These are phyloP conservation scores for Bryoerythrophyllum caledonicum DNA, from an alignment of 225 moss, liverwort and hornwort genomes.

Conservation along the genomic window DNA sequence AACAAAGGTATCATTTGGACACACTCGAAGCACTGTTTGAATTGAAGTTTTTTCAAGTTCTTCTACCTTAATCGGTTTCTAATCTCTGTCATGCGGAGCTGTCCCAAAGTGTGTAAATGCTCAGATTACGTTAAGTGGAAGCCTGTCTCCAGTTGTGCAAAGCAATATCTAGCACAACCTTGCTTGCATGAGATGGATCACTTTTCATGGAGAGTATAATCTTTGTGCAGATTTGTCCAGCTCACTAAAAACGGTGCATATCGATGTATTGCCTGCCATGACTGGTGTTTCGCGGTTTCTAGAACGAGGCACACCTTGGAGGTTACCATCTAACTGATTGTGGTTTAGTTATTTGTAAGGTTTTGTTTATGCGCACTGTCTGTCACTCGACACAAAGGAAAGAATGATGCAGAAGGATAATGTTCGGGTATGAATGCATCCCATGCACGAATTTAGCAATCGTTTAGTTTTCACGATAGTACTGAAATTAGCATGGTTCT, in stretches of 20 bases:
- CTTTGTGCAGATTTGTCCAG: conserved; percentile 56
- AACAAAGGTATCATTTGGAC: conserved; percentile 49
- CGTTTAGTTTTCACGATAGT: not conserved
- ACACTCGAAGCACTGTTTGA: conserved; percentile 4
- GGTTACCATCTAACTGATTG: conserved; percentile 40
- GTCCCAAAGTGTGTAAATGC: not conserved
- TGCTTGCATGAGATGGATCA: conserved; percentile 20
- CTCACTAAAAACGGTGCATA: conserved; percentile 60
- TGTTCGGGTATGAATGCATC: conserved; percentile 3
- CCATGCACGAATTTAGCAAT: conserved; percentile 10
- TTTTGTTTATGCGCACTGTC: conserved; percentile 12
- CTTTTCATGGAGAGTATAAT: conserved; percentile 14
- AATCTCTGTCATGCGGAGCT: conserved; percentile 10
- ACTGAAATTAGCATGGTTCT: not conserved
- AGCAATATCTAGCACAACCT: conserved; percentile 11
- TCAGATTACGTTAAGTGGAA: conserved; percentile 17
- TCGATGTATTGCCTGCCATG: conserved; percentile 87
- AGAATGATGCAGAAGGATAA: conserved; percentile 1
- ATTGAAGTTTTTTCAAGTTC: conserved; percentile 2
- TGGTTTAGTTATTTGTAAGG: conserved; percentile 16
- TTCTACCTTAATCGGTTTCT: conserved; percentile 17
- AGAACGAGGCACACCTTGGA: conserved; percentile 78
- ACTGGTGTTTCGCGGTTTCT: conserved; percentile 89
- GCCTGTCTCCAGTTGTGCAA: conserved; percentile 23
- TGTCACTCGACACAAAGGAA: not conserved